Evolutionary conservation across 345 rosid genomes (phyloP), one percentile per base, ranked within the genome.

Genomic region (Combretum micranthum): DNA sequence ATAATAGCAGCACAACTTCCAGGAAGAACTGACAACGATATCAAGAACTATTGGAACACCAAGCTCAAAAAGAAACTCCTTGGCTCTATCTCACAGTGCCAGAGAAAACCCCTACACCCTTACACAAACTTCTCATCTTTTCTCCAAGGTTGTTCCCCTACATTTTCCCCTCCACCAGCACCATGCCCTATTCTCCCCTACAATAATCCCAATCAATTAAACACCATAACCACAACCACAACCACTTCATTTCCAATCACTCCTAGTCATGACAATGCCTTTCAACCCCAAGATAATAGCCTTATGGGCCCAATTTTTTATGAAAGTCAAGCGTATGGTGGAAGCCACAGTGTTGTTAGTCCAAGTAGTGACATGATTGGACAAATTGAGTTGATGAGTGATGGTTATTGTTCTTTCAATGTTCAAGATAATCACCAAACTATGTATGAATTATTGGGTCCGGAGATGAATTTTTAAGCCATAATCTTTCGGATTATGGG

Each of bases 31-130:
- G 97, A 86, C 55, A 90, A 90, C 62, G 97, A 90, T 67, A 82
- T 87, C 63, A 90, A 90, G 67, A 90, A 90, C 71, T 81, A 90
- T 64, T 90, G 97, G 97, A 90, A 87, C 81, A 87, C 97, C 42
- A 90, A 83, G 77, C 83, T 90, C 20, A 90, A 90, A 83, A 90
- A 84, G 87, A 84, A 87, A 60, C 83, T 92, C 50, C 67, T 81
- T 69, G 62, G 65, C 18, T 55, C 66, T 62, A 65, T 55, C 43
- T 6, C 13, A 42, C 72, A 53, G 42, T 63, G 68, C 46, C 60
- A 60, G 25, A 42, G 37, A 48, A 13, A 37, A 18, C 52, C 69
- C 46, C 50, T 58, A 49, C 17, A 49, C 7, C 10, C 19, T 12
- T 22, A 20, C 53, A 42, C 63, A 60, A 64, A 60, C 60, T 64